Conservation (phyloP, 2,329 filamentous ascomycete species). For the Aspergillus pseudonomiae region DNA sequence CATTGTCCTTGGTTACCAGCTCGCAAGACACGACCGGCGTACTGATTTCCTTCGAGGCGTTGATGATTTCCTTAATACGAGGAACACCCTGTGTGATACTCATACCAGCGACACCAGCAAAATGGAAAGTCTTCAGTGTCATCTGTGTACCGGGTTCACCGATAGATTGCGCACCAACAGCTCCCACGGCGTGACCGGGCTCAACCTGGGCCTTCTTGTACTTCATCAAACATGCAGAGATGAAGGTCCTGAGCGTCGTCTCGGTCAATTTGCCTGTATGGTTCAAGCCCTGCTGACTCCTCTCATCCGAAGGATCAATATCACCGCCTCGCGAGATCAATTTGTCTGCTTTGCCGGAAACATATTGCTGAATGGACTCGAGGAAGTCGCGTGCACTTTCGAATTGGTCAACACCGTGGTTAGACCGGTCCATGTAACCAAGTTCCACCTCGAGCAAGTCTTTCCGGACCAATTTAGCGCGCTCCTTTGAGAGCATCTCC, state of each 20-base stretch:
- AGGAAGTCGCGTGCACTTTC: constrained; percentile 85
- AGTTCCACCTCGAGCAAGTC: constrained; percentile 66
- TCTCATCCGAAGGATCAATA: constrained; percentile 31
- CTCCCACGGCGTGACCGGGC: constrained; percentile 92
- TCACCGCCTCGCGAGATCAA: constrained; percentile 51
- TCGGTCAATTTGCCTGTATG: constrained; percentile 82
- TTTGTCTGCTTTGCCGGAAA: constrained; percentile 64
- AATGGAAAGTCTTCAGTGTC: constrained; percentile 99
- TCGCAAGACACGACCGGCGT: constrained; percentile 92
- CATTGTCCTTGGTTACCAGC: constrained; percentile 72
- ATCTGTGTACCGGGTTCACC: constrained; percentile 98
- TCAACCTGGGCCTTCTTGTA: constrained; percentile 91
- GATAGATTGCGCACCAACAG: constrained; percentile 95
- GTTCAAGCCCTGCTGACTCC: constrained; percentile 52
- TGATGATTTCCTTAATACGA: constrained; percentile 99
- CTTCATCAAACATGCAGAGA: constrained; percentile 81
- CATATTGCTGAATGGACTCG: constrained; percentile 73
- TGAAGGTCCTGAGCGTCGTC: constrained; percentile 73
- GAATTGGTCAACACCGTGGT: constrained; percentile 71
- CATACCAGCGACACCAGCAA: constrained; percentile 99
- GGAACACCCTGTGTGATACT: constrained; percentile 99
- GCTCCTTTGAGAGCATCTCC: constrained; percentile 68
- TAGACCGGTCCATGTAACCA: constrained; percentile 69
- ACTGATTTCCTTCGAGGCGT: constrained; percentile 90
- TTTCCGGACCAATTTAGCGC: constrained; percentile 64